Percentiles rank a stretch among this genome's conserved stretches.
These are phyloP conservation scores for Coemansia asiatica DNA, from an alignment of 192 early-diverging fungal species.

Conservation along the genomic window DNA sequence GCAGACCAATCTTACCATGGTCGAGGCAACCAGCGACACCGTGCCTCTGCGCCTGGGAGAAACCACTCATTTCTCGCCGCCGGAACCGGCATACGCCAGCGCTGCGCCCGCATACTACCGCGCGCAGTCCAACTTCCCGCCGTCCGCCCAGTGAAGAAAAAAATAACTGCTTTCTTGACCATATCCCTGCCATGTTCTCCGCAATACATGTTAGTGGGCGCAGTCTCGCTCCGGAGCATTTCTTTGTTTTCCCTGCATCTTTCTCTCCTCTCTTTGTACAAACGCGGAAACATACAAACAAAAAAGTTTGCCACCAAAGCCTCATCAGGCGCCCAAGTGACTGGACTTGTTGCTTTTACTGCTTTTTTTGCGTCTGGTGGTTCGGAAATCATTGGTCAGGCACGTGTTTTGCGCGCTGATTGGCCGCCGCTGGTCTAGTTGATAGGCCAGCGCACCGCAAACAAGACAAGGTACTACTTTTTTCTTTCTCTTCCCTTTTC, in stretches of 20 bases:
- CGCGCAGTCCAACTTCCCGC: conserved; percentile 4
- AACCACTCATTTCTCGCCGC: conserved; percentile 9
- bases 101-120: conserved; percentile 7
- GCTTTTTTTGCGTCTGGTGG: not conserved
- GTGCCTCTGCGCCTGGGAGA: conserved; percentile 33
- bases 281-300: too few species aligned
- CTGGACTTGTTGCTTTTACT: not conserved
- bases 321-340: not conserved
- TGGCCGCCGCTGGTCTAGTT: not conserved
- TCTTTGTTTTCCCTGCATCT: not conserved
- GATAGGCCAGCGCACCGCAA: conserved; percentile 1
- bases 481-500: not conserved
- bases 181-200: too few species aligned
- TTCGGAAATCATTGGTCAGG: not conserved
- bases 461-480: too few species aligned
- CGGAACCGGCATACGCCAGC: conserved; percentile 1
- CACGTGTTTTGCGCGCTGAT: not conserved
- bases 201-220: too few species aligned
- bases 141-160: conserved; percentile 1
- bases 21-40: conserved; percentile 32
- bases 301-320: too few species aligned
- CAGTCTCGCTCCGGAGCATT: too few species aligned
- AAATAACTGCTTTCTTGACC: too few species aligned
- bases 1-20: conserved; percentile 15
- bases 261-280: not conserved